These are phyloP conservation scores for Sporothrix luriei DNA, from an alignment of 2,329 filamentous ascomycete species.

Conservation along the genomic window DNA sequence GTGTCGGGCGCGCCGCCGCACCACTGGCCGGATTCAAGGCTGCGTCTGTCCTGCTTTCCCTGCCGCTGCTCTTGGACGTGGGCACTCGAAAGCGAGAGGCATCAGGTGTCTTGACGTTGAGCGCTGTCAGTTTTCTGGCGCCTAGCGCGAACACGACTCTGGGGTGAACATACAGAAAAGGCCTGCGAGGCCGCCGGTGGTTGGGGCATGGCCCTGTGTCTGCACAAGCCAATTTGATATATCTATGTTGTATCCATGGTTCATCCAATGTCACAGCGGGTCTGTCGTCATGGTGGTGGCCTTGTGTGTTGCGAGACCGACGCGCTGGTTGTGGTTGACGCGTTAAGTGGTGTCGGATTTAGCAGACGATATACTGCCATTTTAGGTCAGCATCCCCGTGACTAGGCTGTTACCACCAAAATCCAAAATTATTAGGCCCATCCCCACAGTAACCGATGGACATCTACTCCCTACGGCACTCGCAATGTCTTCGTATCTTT, in stretches of 20 bases:
- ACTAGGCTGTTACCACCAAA: background rate
- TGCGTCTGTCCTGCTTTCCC: background rate
- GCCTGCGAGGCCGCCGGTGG: conserved; percentile 22
- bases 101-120: conserved; percentile 17
- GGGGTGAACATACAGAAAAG: conserved; percentile 2
- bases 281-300: background rate
- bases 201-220: conserved; percentile 16
- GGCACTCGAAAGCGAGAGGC: conserved; percentile 25
- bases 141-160: background rate
- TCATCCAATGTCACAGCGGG: background rate
- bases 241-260: background rate
- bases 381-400: conserved; percentile 7
- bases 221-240: too few species aligned
- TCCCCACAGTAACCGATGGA: too few species aligned
- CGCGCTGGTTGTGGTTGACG: background rate
- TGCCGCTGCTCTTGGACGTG: background rate
- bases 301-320: background rate
- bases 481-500: background rate
- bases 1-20: conserved; percentile 27
- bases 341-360: conserved; percentile 5
- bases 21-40: background rate
- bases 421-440: too few species aligned
- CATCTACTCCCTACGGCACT: too few species aligned
- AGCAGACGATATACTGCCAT: background rate
- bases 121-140: background rate